Conservation (phyloP, 2,329 filamentous ascomycete genomes). For the Aspergillus hortae region DNA sequence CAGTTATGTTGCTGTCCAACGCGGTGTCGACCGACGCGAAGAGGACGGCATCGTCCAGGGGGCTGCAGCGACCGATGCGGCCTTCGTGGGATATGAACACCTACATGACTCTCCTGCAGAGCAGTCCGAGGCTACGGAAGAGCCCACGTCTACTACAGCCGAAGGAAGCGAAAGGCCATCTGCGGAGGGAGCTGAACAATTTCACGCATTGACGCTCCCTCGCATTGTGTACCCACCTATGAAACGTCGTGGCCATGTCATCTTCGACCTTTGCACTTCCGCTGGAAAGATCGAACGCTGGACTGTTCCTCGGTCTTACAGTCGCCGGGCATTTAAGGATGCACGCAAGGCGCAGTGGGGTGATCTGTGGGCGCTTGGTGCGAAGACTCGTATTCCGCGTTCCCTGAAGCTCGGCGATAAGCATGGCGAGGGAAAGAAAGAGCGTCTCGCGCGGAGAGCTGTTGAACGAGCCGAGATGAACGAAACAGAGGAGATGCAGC, state of each 20-base stretch:
- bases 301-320: constrained; percentile 81
- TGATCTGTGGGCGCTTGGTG: constrained; percentile 91
- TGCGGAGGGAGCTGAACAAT: constrained; percentile 17
- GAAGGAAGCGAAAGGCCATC: constrained; percentile 2
- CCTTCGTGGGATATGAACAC: constrained; percentile 70
- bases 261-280: constrained; percentile 86
- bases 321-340: constrained; percentile 80
- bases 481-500: constrained; percentile 19
- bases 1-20: constrained; percentile 81
- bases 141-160: constrained; percentile 5
- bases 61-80: constrained; percentile 57
- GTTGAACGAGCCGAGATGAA: constrained; percentile 23
- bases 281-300: constrained; percentile 83
- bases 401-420: constrained; percentile 57
- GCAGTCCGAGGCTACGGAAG: constrained; percentile 6
- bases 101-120: constrained; percentile 26
- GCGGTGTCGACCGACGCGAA: constrained; percentile 62
- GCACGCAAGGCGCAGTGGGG: constrained; percentile 89
- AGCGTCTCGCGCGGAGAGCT: constrained; percentile 36
- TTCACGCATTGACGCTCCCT: constrained; percentile 67
- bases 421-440: constrained; percentile 39
- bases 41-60: constrained; percentile 47
- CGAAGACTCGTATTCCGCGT: constrained; percentile 72
- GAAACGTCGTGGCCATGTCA: constrained; percentile 84
- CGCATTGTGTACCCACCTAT: constrained; percentile 74